phyloP scores from a whole-genome alignment of 371 early-diverging fungal species.

The Vairimorpha necatrix region DNA sequence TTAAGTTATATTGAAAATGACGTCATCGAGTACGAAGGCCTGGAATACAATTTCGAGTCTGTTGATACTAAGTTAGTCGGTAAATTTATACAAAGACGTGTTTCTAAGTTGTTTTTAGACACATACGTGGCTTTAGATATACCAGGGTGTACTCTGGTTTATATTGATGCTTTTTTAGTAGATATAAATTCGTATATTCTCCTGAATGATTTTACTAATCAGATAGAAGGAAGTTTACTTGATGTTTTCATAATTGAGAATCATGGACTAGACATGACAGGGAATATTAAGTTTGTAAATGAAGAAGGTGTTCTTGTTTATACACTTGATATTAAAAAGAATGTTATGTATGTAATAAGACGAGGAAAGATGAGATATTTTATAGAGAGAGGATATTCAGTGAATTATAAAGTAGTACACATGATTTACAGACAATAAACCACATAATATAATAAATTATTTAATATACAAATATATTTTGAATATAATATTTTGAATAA shows the following conservation, averaged over 20 bases:
- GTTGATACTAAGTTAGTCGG: constrained; percentile 1
- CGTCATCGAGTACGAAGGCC: background rate
- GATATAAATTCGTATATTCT: constrained; percentile 43
- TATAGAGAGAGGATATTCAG: background rate
- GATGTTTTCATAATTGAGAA: constrained; percentile 28
- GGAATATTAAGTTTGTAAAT: constrained; percentile 16
- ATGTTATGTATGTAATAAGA: constrained; percentile 3
- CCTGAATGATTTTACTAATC: constrained; percentile 54
- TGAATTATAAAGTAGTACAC: constrained; percentile 7
- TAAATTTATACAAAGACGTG: constrained; percentile 39
- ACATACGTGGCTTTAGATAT: constrained; percentile 11
- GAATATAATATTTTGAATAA: no score
- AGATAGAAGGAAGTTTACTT: background rate
- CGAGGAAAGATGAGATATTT: constrained; percentile 8
- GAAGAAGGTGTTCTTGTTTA: constrained; percentile 13
- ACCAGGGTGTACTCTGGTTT: constrained; percentile 17
- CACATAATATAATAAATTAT: background rate
- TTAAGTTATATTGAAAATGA: constrained; percentile 4
- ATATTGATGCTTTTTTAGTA: constrained; percentile 18
- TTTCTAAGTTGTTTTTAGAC: constrained; percentile 4
- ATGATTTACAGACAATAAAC: constrained; percentile 20
- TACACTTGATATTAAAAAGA: background rate
- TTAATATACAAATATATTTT: background rate
- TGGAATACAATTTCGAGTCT: constrained; percentile 26
- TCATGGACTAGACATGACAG: background rate